A percentile compares a stretch with the other conserved stretches of the same genome.
These are phyloP conservation scores for Chalciporus pseudorubinellus DNA, from an alignment of 768 basidiomycete genomes.

Conservation along the genomic window DNA sequence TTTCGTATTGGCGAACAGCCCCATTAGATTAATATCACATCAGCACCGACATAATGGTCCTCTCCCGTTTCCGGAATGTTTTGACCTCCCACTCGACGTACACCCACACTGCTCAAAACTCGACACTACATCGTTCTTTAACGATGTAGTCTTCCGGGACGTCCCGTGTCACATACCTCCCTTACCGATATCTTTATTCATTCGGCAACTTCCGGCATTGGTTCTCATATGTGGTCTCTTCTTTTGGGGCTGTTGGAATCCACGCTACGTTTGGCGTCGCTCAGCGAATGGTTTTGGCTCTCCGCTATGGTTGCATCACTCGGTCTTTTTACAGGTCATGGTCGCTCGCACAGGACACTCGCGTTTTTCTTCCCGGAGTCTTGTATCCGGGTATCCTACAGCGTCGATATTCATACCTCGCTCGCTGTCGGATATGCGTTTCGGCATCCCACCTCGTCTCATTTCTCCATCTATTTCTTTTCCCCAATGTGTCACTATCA, in stretches of 20 bases:
- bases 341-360: conserved; percentile 39
- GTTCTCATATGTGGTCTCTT: conserved; percentile 27
- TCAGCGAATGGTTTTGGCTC: conserved; percentile 30
- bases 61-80: conserved; percentile 23
- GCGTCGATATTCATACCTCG: conserved; percentile 49
- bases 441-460: conserved; percentile 21
- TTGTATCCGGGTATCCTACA: conserved; percentile 32
- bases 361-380: conserved; percentile 21
- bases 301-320: conserved; percentile 28
- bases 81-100: conserved; percentile 30
- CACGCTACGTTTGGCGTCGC: conserved; percentile 22
- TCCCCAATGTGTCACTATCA: conserved; percentile 44
- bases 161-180: conserved; percentile 25
- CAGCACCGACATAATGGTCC: conserved; percentile 29
- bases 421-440: conserved; percentile 32
- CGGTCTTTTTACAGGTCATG: conserved; percentile 34
- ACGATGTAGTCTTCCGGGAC: conserved; percentile 20
- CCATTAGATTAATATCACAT: conserved; percentile 38
- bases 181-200: conserved; percentile 41
- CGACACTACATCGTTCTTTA: conserved; percentile 5
- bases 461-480: conserved; percentile 26
- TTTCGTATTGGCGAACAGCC: conserved; percentile 36
- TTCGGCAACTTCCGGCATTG: conserved; percentile 38
- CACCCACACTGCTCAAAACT: conserved; percentile 2
- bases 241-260: conserved; percentile 34